These are phyloP conservation scores for Candida vartiovaarae DNA, from an alignment of 805 yeast genomes.

Conservation along the genomic window DNA sequence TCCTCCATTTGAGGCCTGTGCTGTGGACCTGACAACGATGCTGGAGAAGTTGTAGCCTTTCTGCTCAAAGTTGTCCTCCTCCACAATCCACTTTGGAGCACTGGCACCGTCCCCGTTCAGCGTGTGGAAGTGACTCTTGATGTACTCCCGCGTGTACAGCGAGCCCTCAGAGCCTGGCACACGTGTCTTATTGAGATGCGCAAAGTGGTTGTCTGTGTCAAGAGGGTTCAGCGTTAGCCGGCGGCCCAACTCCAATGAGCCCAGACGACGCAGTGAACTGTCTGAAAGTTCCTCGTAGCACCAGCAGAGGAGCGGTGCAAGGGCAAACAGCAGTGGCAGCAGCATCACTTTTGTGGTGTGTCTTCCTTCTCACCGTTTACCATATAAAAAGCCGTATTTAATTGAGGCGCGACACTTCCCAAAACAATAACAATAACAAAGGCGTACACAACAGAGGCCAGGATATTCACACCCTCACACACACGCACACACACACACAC, in stretches of 20 bases:
- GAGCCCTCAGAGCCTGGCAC: conserved; percentile 38
- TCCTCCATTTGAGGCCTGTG: conserved; percentile 7
- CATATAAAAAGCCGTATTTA: too few relatives aligned
- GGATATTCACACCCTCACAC: too few relatives aligned
- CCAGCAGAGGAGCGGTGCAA: background rate
- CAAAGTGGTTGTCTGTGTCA: conserved; percentile 14
- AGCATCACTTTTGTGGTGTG: background rate
- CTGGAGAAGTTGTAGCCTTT: conserved; percentile 31
- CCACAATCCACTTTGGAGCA: conserved; percentile 24
- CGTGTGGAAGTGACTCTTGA: conserved; percentile 26
- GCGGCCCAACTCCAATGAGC: conserved; percentile 3
- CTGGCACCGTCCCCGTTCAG: conserved; percentile 24
- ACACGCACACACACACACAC: too few relatives aligned
- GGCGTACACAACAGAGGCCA: background rate
- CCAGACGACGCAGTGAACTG: conserved; percentile 2
- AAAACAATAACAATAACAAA: background rate
- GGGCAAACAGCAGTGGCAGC: background rate
- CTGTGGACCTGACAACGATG: conserved; percentile 26
- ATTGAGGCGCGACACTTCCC: too few relatives aligned
- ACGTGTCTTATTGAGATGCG: conserved; percentile 32
- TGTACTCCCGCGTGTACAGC: conserved; percentile 29
- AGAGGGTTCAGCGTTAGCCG: conserved; percentile 12
- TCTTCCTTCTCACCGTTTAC: background rate
- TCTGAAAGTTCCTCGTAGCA: conserved; percentile 5
- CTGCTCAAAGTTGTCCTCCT: conserved; percentile 30